phyloP scores from a whole-genome alignment of 2,329 filamentous ascomycete genomes.

The Venturia effusa region DNA sequence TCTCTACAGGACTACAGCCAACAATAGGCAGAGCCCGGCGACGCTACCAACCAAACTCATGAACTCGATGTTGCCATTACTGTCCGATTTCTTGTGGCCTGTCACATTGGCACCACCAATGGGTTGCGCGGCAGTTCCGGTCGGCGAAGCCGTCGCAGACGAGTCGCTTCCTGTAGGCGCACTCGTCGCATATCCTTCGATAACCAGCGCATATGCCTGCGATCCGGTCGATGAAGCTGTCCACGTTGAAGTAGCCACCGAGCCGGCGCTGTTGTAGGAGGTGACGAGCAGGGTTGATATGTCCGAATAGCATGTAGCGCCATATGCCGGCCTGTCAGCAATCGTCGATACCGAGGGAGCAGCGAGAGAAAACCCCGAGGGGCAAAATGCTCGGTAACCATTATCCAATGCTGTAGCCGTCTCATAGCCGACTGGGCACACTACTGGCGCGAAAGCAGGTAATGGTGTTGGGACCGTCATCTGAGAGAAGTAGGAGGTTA shows the following conservation, averaged over 20 bases:
- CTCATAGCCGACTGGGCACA: constrained; percentile 19
- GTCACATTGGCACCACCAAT: neutral
- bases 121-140: neutral
- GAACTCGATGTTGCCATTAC: neutral
- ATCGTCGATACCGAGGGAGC: neutral
- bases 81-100: neutral
- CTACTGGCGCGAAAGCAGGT: constrained; percentile 19
- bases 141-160: neutral
- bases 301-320: constrained; percentile 4
- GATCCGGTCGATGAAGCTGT: constrained; percentile 12
- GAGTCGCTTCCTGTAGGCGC: neutral
- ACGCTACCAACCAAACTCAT: neutral
- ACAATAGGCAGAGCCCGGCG: neutral
- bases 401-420: constrained; percentile 15
- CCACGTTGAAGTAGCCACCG: constrained; percentile 12
- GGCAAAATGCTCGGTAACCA: constrained; percentile 22
- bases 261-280: constrained; percentile 15
- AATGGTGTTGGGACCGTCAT: constrained; percentile 15
- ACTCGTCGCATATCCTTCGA: constrained; percentile 17
- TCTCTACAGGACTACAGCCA: neutral
- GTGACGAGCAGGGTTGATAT: neutral
- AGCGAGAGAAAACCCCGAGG: constrained; percentile 15
- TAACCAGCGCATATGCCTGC: constrained; percentile 20
- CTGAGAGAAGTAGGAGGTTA: constrained; percentile 16
- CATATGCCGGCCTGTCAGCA: neutral